These are phyloP conservation scores for Afroboletus lepidellus DNA, from an alignment of 1,284 basidiomycete genomes.

Conservation along the genomic window DNA sequence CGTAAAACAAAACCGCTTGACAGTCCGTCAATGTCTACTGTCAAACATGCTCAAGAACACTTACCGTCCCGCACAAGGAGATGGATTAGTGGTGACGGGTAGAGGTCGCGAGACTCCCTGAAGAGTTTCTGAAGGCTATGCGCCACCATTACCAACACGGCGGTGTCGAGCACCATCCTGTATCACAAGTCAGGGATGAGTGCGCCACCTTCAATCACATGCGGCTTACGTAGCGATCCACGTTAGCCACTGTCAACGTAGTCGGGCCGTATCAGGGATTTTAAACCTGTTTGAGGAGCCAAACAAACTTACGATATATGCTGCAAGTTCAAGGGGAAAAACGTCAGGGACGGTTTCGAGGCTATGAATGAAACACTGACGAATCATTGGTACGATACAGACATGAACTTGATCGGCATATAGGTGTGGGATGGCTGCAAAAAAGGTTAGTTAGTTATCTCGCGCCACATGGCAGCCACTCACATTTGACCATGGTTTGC, in stretches of 20 bases:
- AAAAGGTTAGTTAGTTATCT: not conserved
- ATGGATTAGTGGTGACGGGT: constrained; percentile 4
- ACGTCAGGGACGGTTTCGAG: not conserved
- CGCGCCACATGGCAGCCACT: not conserved
- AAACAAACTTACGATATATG: not conserved
- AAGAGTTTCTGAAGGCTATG: constrained; percentile 7
- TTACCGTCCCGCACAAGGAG: constrained; percentile 14
- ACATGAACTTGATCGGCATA: not conserved
- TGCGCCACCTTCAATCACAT: too few species aligned
- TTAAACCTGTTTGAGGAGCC: not conserved
- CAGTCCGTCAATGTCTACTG: not conserved
- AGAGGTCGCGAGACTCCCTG: constrained; percentile 1
- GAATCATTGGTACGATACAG: not conserved
- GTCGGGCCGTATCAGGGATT: not conserved
- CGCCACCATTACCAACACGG: constrained; percentile 4
- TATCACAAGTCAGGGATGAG: not conserved
- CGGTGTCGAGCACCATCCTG: constrained; percentile 5
- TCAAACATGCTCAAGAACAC: not conserved
- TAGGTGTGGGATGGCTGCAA: not conserved
- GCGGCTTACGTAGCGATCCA: not conserved
- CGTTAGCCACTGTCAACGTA: not conserved
- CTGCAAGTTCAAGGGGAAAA: not conserved
- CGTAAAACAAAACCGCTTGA: not conserved
- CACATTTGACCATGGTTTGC: not conserved
- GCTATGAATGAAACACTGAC: not conserved